Percentiles rank a stretch among this genome's conserved stretches.
These are phyloP conservation scores for Vishniacozyma victoriae DNA, from an alignment of 768 basidiomycete species.

Conservation along the genomic window DNA sequence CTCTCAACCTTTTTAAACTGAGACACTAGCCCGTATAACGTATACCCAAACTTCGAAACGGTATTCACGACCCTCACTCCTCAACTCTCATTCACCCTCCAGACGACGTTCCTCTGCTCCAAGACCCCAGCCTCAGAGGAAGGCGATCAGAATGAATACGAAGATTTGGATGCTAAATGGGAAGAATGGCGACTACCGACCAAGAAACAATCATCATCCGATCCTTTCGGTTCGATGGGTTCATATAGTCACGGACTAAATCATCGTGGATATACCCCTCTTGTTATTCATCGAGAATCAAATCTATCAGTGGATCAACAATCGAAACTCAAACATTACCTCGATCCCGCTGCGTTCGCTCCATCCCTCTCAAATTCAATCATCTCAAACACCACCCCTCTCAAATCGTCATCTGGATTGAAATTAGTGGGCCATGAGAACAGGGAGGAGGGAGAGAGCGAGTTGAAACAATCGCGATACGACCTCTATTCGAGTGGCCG, in stretches of 20 bases:
- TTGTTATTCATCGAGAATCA: background rate
- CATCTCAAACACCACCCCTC: background rate
- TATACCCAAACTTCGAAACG: slow-evolving; percentile 4
- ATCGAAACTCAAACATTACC: slow-evolving; percentile 1
- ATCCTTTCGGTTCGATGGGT: no score
- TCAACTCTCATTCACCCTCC: slow-evolving; percentile 1
- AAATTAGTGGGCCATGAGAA: background rate
- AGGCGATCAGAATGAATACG: background rate
- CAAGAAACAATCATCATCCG: no score
- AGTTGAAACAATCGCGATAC: slow-evolving; percentile 1
- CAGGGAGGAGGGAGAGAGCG: background rate
- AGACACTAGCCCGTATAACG: slow-evolving; percentile 1
- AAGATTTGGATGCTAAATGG: background rate
- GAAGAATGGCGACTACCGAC: slow-evolving; percentile 11
- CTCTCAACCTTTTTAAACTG: background rate
- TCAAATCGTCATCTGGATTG: no score
- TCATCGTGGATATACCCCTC: background rate
- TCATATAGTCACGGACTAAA: no score
- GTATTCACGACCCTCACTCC: slow-evolving; percentile 7
- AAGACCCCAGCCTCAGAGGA: no score
- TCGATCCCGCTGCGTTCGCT: slow-evolving; percentile 1
- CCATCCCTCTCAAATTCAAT: background rate
- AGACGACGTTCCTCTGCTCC: slow-evolving; percentile 14
- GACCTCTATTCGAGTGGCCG: background rate
- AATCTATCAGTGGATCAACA: background rate